Conservation (phyloP, 495 filamentous ascomycete species). For the Pyrenula aspistea region DNA sequence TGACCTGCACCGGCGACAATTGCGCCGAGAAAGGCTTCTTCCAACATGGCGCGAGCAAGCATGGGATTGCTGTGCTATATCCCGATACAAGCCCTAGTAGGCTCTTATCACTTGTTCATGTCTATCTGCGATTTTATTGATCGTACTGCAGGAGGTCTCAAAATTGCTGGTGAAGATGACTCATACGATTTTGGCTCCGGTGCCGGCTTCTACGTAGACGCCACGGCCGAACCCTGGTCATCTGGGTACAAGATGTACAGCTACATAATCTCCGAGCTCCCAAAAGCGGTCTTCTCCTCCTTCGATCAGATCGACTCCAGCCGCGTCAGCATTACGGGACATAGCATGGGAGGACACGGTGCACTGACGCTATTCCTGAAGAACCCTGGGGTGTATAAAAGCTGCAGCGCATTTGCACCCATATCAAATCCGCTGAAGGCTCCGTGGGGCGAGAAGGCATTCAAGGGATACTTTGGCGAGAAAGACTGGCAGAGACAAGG, state of each 20-base stretch:
- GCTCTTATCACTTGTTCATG: slow-evolving; percentile 9
- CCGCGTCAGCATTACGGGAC: slow-evolving; percentile 73
- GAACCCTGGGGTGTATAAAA: slow-evolving; percentile 79
- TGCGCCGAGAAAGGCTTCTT: slow-evolving; percentile 93
- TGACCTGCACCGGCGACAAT: slow-evolving; percentile 94
- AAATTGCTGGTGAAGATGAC: slow-evolving; percentile 71
- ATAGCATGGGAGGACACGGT: slow-evolving; percentile 95
- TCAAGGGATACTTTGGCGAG: slow-evolving; percentile 75
- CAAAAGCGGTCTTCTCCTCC: slow-evolving; percentile 52
- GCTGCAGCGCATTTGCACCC: slow-evolving; percentile 81
- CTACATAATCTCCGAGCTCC: slow-evolving; percentile 77
- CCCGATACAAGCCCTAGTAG: slow-evolving; percentile 87
- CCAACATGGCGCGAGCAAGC: slow-evolving; percentile 63
- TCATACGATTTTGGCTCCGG: slow-evolving; percentile 81
- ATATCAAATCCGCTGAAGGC: slow-evolving; percentile 79
- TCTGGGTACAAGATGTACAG: slow-evolving; percentile 83
- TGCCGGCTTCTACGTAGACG: slow-evolving; percentile 92
- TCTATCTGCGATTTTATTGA: neutral
- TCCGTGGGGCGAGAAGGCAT: slow-evolving; percentile 94
- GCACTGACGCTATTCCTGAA: slow-evolving; percentile 84
- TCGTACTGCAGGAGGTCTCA: slow-evolving; percentile 42
- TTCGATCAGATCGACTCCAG: slow-evolving; percentile 54
- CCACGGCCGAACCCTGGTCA: slow-evolving; percentile 60
- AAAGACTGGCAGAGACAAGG: slow-evolving; percentile 52
- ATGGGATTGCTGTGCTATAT: slow-evolving; percentile 79